Evolutionary conservation across 179 eudicot species (phyloP).

Genomic region (Spinacia oleracea): DNA sequence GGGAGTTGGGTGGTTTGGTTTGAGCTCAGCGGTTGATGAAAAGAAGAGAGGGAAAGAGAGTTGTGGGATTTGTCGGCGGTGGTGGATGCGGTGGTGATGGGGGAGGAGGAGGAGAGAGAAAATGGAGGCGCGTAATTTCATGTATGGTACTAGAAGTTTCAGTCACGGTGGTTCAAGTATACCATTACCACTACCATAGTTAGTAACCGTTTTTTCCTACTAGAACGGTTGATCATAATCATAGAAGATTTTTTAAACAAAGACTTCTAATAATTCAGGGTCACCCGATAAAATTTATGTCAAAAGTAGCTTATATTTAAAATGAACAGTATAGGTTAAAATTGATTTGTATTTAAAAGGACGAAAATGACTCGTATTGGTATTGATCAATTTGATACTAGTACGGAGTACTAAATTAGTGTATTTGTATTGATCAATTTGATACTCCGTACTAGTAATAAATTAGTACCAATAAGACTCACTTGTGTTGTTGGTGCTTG

Average conservation of each 20-base stretch:
- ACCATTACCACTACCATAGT: not conserved
- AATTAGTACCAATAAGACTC: no score
- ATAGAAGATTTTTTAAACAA: not conserved
- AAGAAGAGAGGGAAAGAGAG: slow-evolving; percentile 2
- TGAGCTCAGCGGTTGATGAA: slow-evolving; percentile 5
- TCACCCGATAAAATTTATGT: no score
- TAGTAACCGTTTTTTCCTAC: not conserved
- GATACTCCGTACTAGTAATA: no score
- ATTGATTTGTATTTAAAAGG: no score
- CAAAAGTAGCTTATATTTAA: no score
- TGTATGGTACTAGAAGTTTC: not conserved
- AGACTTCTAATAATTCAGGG: no score
- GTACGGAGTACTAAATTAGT: no score
- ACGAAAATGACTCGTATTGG: no score
- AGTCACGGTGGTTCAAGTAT: not conserved
- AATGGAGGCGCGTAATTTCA: slow-evolving; percentile 5
- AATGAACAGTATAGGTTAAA: no score
- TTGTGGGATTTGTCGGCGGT: not conserved
- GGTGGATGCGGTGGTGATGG: not conserved
- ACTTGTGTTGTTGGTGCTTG: no score
- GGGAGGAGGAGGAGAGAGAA: slow-evolving; percentile 6
- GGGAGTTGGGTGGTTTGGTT: not conserved
- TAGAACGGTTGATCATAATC: not conserved
- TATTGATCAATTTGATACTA: no score
- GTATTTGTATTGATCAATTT: no score